A percentile compares a stretch with the other conserved stretches of the same genome.
These are phyloP conservation scores for Botrytis aclada DNA, from an alignment of 2,329 filamentous ascomycete species.

Conservation along the genomic window DNA sequence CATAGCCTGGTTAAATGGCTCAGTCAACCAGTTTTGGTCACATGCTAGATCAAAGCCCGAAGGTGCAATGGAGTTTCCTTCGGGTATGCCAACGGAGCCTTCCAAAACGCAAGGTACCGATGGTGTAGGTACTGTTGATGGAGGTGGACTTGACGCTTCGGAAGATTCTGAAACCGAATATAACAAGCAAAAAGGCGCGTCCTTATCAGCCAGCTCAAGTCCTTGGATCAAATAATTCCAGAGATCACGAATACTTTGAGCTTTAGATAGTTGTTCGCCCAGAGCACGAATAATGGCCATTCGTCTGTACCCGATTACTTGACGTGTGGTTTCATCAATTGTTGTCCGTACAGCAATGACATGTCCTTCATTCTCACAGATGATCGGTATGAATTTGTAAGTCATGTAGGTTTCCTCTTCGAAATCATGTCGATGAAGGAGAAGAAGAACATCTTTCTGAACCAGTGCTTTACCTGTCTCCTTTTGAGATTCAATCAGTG, in stretches of 20 bases:
- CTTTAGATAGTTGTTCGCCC: constrained; percentile 67
- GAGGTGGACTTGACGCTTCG: constrained; percentile 57
- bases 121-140: constrained; percentile 32
- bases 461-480: constrained; percentile 71
- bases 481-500: constrained; percentile 61
- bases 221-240: constrained; percentile 67
- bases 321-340: constrained; percentile 73
- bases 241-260: constrained; percentile 67
- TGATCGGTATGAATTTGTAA: constrained; percentile 77
- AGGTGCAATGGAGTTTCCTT: constrained; percentile 66
- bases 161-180: constrained; percentile 75
- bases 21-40: constrained; percentile 71
- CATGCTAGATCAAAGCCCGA: constrained; percentile 66
- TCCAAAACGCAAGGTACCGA: constrained; percentile 59
- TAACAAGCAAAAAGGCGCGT: constrained; percentile 72
- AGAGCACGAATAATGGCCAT: constrained; percentile 75
- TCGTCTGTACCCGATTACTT: constrained; percentile 70
- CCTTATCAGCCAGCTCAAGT: constrained; percentile 68
- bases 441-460: constrained; percentile 70
- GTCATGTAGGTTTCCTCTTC: constrained; percentile 76
- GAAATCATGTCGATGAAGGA: not conserved
- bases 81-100: constrained; percentile 65
- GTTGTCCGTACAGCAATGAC: constrained; percentile 70
- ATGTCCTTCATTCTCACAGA: constrained; percentile 64
- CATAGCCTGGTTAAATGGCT: constrained; percentile 61